These are phyloP conservation scores for Lachancea sp. DNA, from an alignment of 805 yeast genomes.

Conservation along the genomic window DNA sequence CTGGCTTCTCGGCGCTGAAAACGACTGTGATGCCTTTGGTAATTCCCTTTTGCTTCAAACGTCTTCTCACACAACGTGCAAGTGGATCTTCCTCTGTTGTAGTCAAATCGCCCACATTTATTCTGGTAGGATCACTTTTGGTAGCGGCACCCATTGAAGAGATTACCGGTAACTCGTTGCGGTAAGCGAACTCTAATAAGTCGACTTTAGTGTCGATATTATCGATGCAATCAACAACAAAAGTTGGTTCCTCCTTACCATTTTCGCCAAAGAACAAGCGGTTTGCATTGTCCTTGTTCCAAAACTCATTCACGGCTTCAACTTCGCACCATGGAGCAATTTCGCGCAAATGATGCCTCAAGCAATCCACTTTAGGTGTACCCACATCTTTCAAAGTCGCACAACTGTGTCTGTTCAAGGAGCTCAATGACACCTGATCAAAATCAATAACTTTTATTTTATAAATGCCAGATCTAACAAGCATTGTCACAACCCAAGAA, in stretches of 20 bases:
- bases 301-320: constrained; percentile 70
- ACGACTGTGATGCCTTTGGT: constrained; percentile 73
- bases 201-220: constrained; percentile 97
- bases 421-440: constrained; percentile 90
- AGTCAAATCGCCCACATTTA: constrained; percentile 83
- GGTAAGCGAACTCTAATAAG: constrained; percentile 64
- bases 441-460: constrained; percentile 79
- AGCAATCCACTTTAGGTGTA: constrained; percentile 75
- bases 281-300: constrained; percentile 63
- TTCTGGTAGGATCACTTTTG: constrained; percentile 89
- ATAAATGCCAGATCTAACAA: constrained; percentile 85
- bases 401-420: constrained; percentile 89
- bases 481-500: constrained; percentile 89
- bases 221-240: constrained; percentile 91
- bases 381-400: constrained; percentile 93
- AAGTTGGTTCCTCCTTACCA: constrained; percentile 52
- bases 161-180: constrained; percentile 56
- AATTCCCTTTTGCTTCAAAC: constrained; percentile 76
- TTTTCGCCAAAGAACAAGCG: constrained; percentile 45
- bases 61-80: constrained; percentile 78
- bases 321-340: constrained; percentile 94
- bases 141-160: constrained; percentile 98
- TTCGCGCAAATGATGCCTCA: constrained; percentile 56
- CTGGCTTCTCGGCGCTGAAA: constrained; percentile 94
- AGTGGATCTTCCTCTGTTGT: constrained; percentile 91